A percentile compares a stretch with the other conserved stretches of the same genome.
Conservation (phyloP, 2,329 filamentous ascomycete genomes). For the Aureobasidium sp. region DNA sequence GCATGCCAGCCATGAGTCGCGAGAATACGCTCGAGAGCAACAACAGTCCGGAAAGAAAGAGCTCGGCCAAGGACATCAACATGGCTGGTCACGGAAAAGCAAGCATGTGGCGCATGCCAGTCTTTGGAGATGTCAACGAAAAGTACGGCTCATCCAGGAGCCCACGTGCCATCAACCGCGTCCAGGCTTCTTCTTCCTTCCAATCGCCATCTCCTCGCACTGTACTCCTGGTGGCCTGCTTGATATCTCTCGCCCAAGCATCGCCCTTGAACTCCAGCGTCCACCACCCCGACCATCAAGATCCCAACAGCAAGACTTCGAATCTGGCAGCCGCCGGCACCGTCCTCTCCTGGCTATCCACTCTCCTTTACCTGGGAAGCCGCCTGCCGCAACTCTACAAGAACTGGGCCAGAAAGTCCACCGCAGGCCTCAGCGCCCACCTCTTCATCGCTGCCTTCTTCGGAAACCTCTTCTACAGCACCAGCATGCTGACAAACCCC, state of each 20-base stretch:
- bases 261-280: slow-evolving; percentile 21
- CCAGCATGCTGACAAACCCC: slow-evolving; percentile 53
- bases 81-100: slow-evolving; percentile 12
- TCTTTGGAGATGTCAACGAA: slow-evolving; percentile 18
- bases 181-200: slow-evolving; percentile 29
- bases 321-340: slow-evolving; percentile 39
- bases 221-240: slow-evolving; percentile 36
- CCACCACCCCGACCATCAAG: slow-evolving; percentile 18
- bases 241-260: slow-evolving; percentile 36
- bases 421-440: slow-evolving; percentile 52
- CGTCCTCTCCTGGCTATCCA: slow-evolving; percentile 48
- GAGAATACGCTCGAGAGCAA: slow-evolving; percentile 9
- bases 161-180: slow-evolving; percentile 21
- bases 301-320: slow-evolving; percentile 15
- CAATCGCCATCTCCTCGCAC: slow-evolving; percentile 39
- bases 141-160: not conserved
- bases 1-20: slow-evolving; percentile 17
- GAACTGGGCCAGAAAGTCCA: slow-evolving; percentile 54
- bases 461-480: slow-evolving; percentile 59
- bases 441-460: slow-evolving; percentile 59
- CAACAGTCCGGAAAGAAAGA: slow-evolving; percentile 5
- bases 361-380: slow-evolving; percentile 49
- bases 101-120: slow-evolving; percentile 15
- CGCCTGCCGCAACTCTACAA: slow-evolving; percentile 58
- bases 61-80: slow-evolving; percentile 14